These are phyloP conservation scores for Leucosporidium creatinivorum DNA, from an alignment of 768 basidiomycete species.

Conservation along the genomic window DNA sequence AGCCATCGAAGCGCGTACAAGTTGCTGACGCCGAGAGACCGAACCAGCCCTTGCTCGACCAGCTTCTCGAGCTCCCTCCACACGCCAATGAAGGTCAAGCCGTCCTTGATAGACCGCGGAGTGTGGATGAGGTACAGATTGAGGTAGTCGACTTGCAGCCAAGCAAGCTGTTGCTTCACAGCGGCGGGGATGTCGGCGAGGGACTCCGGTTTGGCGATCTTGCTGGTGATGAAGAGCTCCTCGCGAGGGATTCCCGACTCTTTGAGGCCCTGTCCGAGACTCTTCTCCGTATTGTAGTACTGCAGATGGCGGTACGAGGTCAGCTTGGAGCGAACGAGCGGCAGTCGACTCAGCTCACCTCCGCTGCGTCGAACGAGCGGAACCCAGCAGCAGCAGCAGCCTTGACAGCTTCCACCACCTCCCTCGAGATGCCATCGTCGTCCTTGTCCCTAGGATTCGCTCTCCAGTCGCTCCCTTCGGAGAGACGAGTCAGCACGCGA, in stretches of 20 bases:
- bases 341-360: neutral
- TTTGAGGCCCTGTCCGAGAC: neutral
- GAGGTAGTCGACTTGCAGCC: neutral
- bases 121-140: neutral
- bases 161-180: neutral
- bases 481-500: no score
- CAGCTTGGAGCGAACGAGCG: neutral
- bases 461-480: neutral
- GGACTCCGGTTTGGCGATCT: neutral
- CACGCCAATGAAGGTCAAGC: neutral
- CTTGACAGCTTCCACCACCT: constrained; percentile 1
- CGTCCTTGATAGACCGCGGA: neutral
- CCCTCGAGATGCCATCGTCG: neutral
- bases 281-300: neutral
- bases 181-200: neutral
- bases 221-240: constrained; percentile 3
- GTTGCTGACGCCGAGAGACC: no score
- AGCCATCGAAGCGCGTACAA: no score
- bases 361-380: neutral
- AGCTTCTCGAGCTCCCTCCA: neutral
- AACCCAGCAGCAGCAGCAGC: neutral
- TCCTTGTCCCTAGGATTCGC: neutral
- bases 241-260: neutral
- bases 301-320: neutral
- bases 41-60: neutral